Evolutionary conservation across 2,329 filamentous ascomycete species (phyloP).

Genomic region (Xylaria polymorpha): DNA sequence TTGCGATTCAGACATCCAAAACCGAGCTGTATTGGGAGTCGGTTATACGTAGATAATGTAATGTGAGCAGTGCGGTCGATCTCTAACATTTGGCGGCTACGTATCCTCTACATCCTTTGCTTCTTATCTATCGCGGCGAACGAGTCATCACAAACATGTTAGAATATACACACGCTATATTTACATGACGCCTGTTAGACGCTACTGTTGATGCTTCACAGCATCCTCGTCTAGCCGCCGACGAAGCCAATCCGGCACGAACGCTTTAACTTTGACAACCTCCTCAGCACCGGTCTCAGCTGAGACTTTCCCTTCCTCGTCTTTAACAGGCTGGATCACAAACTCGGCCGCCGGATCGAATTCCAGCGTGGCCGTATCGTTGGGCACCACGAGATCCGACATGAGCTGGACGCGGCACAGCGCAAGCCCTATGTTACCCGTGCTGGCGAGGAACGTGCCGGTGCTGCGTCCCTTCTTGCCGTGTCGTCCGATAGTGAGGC

Average conservation of each 20-base stretch:
- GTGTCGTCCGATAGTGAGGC: slow-evolving; percentile 62
- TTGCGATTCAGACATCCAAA: not conserved
- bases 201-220: slow-evolving; percentile 13
- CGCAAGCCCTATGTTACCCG: slow-evolving; percentile 88
- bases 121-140: not conserved
- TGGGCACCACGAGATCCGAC: slow-evolving; percentile 81
- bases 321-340: slow-evolving; percentile 60
- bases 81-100: not conserved
- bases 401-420: slow-evolving; percentile 90
- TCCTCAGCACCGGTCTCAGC: slow-evolving; percentile 48
- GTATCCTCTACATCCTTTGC: not conserved
- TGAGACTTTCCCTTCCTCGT: slow-evolving; percentile 50
- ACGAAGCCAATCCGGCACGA: slow-evolving; percentile 82
- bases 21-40: not conserved
- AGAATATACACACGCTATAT: slow-evolving; percentile 7
- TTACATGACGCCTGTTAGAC: not conserved
- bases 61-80: not conserved
- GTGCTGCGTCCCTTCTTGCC: slow-evolving; percentile 74
- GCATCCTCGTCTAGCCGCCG: slow-evolving; percentile 51
- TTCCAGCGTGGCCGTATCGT: slow-evolving; percentile 71
- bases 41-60: not conserved
- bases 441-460: slow-evolving; percentile 81
- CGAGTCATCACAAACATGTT: not conserved
- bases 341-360: slow-evolving; percentile 73
- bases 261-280: slow-evolving; percentile 74